A percentile compares a stretch with the other conserved stretches of the same genome.
Evolutionary conservation across 78 protist genomes (phyloP).

Genomic region (Emiliania huxleyi): DNA sequence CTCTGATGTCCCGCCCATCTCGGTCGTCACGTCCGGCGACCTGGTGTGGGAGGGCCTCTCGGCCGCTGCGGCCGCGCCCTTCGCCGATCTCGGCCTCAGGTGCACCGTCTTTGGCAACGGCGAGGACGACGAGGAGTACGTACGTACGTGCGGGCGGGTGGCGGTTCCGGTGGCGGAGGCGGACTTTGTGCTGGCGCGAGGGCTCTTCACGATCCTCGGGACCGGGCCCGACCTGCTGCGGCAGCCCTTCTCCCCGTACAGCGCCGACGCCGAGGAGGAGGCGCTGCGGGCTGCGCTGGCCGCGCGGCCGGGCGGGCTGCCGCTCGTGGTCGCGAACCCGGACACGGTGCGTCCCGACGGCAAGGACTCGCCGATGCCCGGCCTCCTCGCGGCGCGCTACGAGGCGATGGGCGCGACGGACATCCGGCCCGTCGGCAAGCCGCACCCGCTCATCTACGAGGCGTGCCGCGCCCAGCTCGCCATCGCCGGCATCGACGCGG

Average conservation of each 20-base stretch:
- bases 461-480: not conserved
- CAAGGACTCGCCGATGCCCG: conserved; percentile 22
- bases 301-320: not conserved
- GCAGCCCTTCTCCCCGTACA: too few species aligned
- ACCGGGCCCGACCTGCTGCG: not conserved
- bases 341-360: not conserved
- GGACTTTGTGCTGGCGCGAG: conserved; percentile 9
- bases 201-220: not conserved
- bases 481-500: not conserved
- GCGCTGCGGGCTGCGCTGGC: not conserved
- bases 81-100: not conserved
- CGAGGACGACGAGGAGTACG: not conserved
- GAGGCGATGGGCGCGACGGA: not conserved
- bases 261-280: too few species aligned
- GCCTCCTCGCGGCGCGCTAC: not conserved
- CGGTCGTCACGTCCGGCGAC: not conserved
- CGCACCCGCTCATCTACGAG: not conserved
- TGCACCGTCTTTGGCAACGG: conserved; percentile 20
- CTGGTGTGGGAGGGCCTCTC: not conserved
- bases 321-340: not conserved
- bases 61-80: not conserved
- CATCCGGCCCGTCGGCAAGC: not conserved
- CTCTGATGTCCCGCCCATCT: not conserved
- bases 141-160: not conserved
- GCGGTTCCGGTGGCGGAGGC: not conserved